Evolutionary conservation across 2,329 filamentous ascomycete genomes (phyloP).

Genomic region (Reticulascus tulasneorum): DNA sequence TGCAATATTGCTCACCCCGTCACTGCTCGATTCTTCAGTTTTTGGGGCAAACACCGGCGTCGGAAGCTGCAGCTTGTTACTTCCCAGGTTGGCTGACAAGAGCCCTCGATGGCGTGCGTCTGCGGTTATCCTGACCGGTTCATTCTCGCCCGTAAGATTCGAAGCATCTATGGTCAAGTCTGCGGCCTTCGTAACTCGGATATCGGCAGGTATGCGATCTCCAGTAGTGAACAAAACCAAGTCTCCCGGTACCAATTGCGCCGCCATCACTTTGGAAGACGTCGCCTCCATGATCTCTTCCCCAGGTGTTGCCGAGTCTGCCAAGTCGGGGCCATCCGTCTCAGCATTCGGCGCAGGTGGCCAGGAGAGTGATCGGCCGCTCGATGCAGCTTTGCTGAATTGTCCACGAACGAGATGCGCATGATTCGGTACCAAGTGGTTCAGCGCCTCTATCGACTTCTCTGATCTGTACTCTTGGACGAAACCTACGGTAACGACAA

Average conservation of each 20-base stretch:
- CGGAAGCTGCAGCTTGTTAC: slow-evolving; percentile 23
- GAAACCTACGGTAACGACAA: slow-evolving; percentile 94
- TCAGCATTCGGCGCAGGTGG: slow-evolving; percentile 42
- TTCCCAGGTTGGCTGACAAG: slow-evolving; percentile 25
- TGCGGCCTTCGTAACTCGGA: slow-evolving; percentile 85
- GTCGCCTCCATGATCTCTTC: slow-evolving; percentile 64
- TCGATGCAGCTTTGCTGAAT: slow-evolving; percentile 27
- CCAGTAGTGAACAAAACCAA: slow-evolving; percentile 92
- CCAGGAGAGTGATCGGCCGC: slow-evolving; percentile 40
- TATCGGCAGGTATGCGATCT: slow-evolving; percentile 92
- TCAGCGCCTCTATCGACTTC: slow-evolving; percentile 93
- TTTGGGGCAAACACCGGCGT: slow-evolving; percentile 44
- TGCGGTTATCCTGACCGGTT: slow-evolving; percentile 77
- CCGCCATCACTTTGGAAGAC: slow-evolving; percentile 81
- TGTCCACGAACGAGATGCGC: slow-evolving; percentile 82
- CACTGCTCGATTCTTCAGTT: slow-evolving; percentile 63
- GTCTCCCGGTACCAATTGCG: slow-evolving; percentile 86
- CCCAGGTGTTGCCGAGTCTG: slow-evolving; percentile 51
- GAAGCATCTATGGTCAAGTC: slow-evolving; percentile 95
- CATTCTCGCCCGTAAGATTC: slow-evolving; percentile 94
- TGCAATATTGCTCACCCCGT: slow-evolving; percentile 83
- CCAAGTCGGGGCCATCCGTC: slow-evolving; percentile 30
- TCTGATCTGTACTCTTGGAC: slow-evolving; percentile 97
- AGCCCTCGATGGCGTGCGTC: slow-evolving; percentile 45
- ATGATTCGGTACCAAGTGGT: slow-evolving; percentile 88